Conservation (phyloP, 352 stramenopile genomes). For the Pseudoperonospora humuli region DNA sequence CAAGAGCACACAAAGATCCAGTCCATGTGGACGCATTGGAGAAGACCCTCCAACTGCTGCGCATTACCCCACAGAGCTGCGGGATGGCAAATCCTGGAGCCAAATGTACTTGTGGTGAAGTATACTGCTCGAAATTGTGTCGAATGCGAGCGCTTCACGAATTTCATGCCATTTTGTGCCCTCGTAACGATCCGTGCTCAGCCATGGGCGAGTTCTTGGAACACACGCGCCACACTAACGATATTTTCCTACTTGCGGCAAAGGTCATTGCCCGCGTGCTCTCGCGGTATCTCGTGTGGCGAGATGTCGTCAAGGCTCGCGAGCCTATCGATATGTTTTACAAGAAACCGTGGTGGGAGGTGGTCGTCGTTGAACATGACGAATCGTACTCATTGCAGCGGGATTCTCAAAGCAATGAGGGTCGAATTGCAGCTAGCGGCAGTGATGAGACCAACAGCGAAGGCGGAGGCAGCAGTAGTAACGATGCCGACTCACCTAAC, state of each 20-base stretch:
- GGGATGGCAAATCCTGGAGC: slow-evolving; percentile 32
- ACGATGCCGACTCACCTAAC: slow-evolving; percentile 16
- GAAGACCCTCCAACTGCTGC: slow-evolving; percentile 28
- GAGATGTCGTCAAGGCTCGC: slow-evolving; percentile 46
- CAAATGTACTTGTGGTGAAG: slow-evolving; percentile 57
- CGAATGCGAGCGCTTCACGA: slow-evolving; percentile 56
- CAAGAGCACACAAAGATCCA: background rate
- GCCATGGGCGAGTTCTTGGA: slow-evolving; percentile 55
- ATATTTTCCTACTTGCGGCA: slow-evolving; percentile 86
- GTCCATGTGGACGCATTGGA: slow-evolving; percentile 34
- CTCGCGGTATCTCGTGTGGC: slow-evolving; percentile 43
- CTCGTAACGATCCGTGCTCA: slow-evolving; percentile 45
- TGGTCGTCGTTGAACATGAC: slow-evolving; percentile 56
- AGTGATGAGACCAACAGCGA: slow-evolving; percentile 26
- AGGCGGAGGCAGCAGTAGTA: slow-evolving; percentile 13
- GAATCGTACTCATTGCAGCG: slow-evolving; percentile 26
- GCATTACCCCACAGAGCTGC: slow-evolving; percentile 41
- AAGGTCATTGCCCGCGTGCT: slow-evolving; percentile 79
- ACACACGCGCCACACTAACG: slow-evolving; percentile 83
- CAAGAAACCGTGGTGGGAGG: slow-evolving; percentile 88
- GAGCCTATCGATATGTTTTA: slow-evolving; percentile 86
- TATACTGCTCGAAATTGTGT: slow-evolving; percentile 83
- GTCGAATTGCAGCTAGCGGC: slow-evolving; percentile 9
- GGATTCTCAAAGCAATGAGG: background rate
- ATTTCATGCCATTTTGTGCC: slow-evolving; percentile 74